Base-by-base conservation (phyloP, 2,329 filamentous ascomycete genomes). In the Domatiomyces catenatus region DNA sequence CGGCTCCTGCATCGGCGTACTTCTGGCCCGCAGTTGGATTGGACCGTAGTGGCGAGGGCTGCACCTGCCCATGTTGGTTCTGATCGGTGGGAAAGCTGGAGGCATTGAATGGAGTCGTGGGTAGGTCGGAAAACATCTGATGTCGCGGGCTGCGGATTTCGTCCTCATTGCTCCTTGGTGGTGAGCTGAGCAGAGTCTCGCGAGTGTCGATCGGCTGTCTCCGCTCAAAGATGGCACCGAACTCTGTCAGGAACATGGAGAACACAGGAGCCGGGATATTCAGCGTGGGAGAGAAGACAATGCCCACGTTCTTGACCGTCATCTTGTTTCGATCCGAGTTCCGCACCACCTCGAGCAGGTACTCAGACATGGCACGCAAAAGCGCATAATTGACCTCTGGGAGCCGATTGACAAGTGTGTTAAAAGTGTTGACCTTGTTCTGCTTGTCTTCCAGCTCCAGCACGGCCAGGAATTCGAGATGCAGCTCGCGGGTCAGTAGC, bases 261-360 rank as follows among this genome's bases (percentile, higher is more conserved):
- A 98, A 95, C 8, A 98, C 83, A 0, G 90, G 89, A 0, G 88
- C 88, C 0, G 92, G 90, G 44, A 98, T 94, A 65, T 96, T 96
- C 49, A 98, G 75, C 0, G 92, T 96, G 0, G 92, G 92, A 15
- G 92, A 94, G 66, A 98, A 98, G 51, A 98, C 90, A 60, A 98
- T 96, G 56, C 92, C 90, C 50, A 98, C 86, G 62, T 98, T 98
- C 58, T 90, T 82, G 49, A 95, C 86, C 8, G 86, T 95, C 92
- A 98, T 98, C 74, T 95, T 96, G 72, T 98, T 98, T 55, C 84
- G 73, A 59, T 86, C 82, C 5, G 87, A 75, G 60, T 95, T 88
- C 66, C 92, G 88, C 62, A 95, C 87, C 60, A 98, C 90, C 61
- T 84, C 83, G 63, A 94, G 86, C 60, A 98, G 69, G 69, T 94